Evolutionary conservation across 495 filamentous ascomycete genomes (phyloP).

Genomic region (Delitschia confertaspora): DNA sequence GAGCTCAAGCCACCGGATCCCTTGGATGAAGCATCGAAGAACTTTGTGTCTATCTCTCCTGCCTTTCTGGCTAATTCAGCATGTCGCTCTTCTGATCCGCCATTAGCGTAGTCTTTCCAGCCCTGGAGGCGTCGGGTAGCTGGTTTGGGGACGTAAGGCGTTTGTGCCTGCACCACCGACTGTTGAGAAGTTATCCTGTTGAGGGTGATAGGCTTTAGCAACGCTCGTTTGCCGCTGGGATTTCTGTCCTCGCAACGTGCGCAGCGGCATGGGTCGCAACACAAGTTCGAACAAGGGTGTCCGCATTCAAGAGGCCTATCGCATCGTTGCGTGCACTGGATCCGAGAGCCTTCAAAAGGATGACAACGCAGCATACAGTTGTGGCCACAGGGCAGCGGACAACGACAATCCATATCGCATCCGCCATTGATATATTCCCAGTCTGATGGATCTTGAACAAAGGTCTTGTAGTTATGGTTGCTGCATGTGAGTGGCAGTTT

Average conservation of each 20-base stretch:
- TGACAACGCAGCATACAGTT: slow-evolving; percentile 42
- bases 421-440: slow-evolving; percentile 49
- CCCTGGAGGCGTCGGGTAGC: not conserved
- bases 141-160: not conserved
- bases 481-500: slow-evolving; percentile 34
- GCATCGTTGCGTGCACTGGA: slow-evolving; percentile 28
- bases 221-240: not conserved
- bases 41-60: slow-evolving; percentile 3
- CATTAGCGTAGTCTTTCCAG: slow-evolving; percentile 10
- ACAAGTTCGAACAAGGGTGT: slow-evolving; percentile 23
- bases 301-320: slow-evolving; percentile 19
- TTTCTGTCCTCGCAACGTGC: slow-evolving; percentile 4
- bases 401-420: slow-evolving; percentile 45
- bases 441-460: slow-evolving; percentile 41
- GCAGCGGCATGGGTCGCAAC: slow-evolving; percentile 26
- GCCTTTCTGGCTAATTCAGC: not conserved
- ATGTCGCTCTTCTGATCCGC: slow-evolving; percentile 6
- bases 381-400: slow-evolving; percentile 42
- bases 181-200: no score
- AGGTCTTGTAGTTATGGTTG: slow-evolving; percentile 31
- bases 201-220: no score
- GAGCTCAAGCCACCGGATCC: not conserved
- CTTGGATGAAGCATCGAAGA: not conserved
- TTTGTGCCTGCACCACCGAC: not conserved
- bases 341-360: slow-evolving; percentile 27